Evolutionary conservation across 129 eudicot species (phyloP).

Genomic region (Tanacetum coccineum): DNA sequence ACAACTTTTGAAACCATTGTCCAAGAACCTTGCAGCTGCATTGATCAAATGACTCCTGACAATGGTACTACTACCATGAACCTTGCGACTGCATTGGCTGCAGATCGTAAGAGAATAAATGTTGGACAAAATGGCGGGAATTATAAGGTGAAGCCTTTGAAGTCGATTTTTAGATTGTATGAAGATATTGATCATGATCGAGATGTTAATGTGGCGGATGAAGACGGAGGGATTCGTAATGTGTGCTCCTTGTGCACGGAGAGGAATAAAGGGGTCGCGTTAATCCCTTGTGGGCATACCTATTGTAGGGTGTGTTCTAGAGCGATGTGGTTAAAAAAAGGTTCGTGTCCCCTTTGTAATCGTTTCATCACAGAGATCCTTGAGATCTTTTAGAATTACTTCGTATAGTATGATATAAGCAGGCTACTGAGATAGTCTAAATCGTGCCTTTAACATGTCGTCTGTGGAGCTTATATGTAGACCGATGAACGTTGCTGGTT

Average conservation of each 20-base stretch:
- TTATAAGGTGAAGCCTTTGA: constrained; percentile 29
- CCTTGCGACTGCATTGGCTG: constrained; percentile 57
- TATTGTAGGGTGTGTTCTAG: constrained; percentile 52
- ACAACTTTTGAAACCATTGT: constrained; percentile 9
- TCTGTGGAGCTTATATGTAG: no score
- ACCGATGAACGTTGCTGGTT: background rate
- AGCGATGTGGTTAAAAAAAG: constrained; percentile 46
- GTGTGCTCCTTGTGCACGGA: constrained; percentile 52
- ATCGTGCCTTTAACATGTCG: no score
- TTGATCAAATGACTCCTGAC: constrained; percentile 9
- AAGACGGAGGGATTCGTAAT: constrained; percentile 10
- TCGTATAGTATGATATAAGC: no score
- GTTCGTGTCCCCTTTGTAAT: constrained; percentile 54
- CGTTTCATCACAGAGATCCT: constrained; percentile 43
- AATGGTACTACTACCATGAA: constrained; percentile 27
- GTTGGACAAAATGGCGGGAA: constrained; percentile 19
- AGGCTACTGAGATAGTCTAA: no score
- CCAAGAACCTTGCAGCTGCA: constrained; percentile 1
- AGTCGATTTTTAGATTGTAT: constrained; percentile 40
- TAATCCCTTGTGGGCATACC: constrained; percentile 63
- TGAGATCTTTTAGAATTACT: constrained; percentile 37
- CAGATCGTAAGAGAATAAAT: constrained; percentile 29
- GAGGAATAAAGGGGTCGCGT: constrained; percentile 49
- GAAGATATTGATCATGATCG: constrained; percentile 32
- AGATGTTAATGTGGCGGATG: constrained; percentile 18